A percentile compares a stretch with the other conserved stretches of the same genome.
Evolutionary conservation across 768 basidiomycete species (phyloP).

Genomic region (Auriscalpium microsporum): DNA sequence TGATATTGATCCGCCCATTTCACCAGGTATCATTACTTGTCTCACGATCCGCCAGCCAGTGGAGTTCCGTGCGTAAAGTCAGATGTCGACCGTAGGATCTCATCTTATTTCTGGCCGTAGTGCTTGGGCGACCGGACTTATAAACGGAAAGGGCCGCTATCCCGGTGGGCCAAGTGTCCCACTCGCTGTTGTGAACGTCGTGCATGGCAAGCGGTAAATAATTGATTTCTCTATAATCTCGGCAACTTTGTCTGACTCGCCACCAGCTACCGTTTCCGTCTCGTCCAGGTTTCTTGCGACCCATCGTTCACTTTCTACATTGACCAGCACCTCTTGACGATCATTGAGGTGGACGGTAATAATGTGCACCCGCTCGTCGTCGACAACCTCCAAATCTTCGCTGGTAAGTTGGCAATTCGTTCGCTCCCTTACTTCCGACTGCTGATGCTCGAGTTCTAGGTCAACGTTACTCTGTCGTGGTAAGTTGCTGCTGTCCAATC

Average conservation of each 20-base stretch:
- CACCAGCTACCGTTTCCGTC: conserved; percentile 24
- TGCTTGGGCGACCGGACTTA: conserved; percentile 31
- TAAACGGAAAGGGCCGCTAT: conserved; percentile 38
- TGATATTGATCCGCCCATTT: neutral
- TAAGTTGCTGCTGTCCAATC: neutral
- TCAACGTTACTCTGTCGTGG: conserved; percentile 3
- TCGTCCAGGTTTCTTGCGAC: conserved; percentile 25
- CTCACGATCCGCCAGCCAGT: neutral
- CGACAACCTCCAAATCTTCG: conserved; percentile 34
- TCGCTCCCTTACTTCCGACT: neutral
- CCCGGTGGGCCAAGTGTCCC: conserved; percentile 20
- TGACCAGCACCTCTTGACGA: conserved; percentile 27
- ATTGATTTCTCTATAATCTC: neutral
- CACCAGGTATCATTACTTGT: neutral
- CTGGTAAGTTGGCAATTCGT: neutral
- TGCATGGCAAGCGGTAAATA: conserved; percentile 28
- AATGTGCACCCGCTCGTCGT: conserved; percentile 21
- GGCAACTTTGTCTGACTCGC: no score
- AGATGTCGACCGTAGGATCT: neutral
- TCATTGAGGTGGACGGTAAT: conserved; percentile 39
- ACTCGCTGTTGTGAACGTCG: conserved; percentile 32
- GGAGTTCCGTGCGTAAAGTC: neutral
- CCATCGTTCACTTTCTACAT: conserved; percentile 26
- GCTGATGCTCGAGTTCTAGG: neutral
- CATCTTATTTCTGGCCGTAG: neutral